Conservation (phyloP, 768 basidiomycete genomes). For the Suillus placidus region DNA sequence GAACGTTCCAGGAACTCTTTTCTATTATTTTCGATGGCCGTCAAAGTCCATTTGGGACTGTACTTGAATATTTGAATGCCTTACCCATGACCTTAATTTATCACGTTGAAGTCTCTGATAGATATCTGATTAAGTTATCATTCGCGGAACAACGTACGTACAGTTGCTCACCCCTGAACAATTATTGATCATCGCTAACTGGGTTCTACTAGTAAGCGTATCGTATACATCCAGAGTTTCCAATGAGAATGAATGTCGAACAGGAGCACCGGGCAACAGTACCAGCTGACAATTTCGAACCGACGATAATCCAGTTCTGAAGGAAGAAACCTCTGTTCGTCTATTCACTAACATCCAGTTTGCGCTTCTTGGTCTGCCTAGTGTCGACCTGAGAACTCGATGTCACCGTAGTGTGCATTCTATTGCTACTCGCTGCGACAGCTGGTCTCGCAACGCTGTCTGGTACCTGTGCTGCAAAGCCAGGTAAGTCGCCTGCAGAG, state of each 20-base stretch:
- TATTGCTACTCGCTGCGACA: background rate
- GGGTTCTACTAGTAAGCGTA: background rate
- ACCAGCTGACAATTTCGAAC: background rate
- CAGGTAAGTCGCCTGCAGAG: background rate
- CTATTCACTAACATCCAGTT: constrained; percentile 18
- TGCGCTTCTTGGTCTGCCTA: constrained; percentile 26
- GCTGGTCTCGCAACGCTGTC: background rate
- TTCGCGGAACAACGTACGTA: background rate
- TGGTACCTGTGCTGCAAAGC: background rate
- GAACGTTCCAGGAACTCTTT: background rate
- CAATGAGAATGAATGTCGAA: background rate
- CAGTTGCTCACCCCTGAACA: background rate
- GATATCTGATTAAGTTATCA: background rate
- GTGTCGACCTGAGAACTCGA: constrained; percentile 7
- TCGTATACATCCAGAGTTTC: background rate
- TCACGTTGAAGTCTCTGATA: background rate
- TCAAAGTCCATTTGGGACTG: background rate
- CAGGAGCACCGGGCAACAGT: background rate
- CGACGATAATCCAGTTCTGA: background rate
- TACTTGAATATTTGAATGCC: too few species aligned
- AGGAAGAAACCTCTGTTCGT: background rate
- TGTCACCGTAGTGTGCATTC: background rate
- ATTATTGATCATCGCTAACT: background rate
- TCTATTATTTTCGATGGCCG: background rate
- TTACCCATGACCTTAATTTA: background rate